A percentile compares a stretch with the other conserved stretches of the same genome.
Conservation (phyloP, 208 protist species). For the Leishmania major region DNA sequence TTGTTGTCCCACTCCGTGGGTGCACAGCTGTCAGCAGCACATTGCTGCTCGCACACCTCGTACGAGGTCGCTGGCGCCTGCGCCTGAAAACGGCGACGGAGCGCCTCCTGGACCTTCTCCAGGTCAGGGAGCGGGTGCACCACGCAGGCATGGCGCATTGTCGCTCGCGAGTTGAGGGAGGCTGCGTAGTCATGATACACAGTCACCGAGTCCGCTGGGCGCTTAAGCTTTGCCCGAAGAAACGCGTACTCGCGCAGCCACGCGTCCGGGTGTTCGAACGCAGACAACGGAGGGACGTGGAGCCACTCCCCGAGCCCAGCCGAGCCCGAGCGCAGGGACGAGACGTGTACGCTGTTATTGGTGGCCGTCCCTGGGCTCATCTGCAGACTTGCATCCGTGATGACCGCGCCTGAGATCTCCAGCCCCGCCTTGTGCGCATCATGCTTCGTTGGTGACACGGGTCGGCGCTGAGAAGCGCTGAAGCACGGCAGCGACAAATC, state of each 20-base stretch:
- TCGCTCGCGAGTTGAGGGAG: constrained; percentile 44
- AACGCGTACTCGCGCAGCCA: constrained; percentile 46
- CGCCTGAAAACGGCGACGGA: constrained; percentile 24
- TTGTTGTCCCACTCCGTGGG: constrained; percentile 6
- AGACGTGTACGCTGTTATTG: not conserved
- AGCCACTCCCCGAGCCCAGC: not conserved
- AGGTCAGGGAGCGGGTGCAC: constrained; percentile 69
- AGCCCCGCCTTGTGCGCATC: constrained; percentile 1
- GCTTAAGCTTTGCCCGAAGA: constrained; percentile 28
- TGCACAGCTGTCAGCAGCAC: not conserved
- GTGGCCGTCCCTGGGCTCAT: not conserved
- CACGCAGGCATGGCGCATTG: constrained; percentile 55
- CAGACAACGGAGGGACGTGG: constrained; percentile 17
- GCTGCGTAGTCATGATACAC: constrained; percentile 47
- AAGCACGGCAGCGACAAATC: constrained; percentile 9
- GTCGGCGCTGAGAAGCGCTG: constrained; percentile 11
- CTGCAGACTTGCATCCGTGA: not conserved
- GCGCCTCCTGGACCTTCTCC: constrained; percentile 51
- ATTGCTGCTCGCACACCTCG: constrained; percentile 31
- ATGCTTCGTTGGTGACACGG: constrained; percentile 10
- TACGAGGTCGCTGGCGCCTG: constrained; percentile 28
- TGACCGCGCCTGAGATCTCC: constrained; percentile 8
- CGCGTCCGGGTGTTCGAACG: constrained; percentile 46
- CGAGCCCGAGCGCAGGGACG: not conserved
- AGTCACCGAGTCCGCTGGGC: constrained; percentile 42